Evolutionary conservation across 371 early-diverging fungal genomes (phyloP), one percentile per base, ranked within the genome.

Genomic region (Homolaphlyctis polyrhiza): DNA sequence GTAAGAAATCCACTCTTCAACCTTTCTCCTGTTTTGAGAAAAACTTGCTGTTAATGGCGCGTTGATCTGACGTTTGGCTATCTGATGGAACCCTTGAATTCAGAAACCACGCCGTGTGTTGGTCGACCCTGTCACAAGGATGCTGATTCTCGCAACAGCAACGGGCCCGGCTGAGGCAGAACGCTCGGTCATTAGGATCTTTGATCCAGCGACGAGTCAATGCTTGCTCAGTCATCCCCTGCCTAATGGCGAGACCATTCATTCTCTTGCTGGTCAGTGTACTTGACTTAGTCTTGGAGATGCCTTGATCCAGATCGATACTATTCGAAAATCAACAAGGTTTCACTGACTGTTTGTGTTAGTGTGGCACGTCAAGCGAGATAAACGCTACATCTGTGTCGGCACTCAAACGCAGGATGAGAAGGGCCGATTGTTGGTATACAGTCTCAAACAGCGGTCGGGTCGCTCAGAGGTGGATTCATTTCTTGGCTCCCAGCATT

Each of bases 301-400:
- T 18, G n/a, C n/a, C n/a, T n/a, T n/a, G n/a, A n/a, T n/a, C n/a
- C n/a, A n/a, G n/a, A n/a, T n/a, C n/a, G n/a, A n/a, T n/a, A n/a
- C n/a, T n/a, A n/a, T n/a, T n/a, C n/a, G n/a, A n/a, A n/a, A n/a
- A n/a, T n/a, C n/a, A 45, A 45, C 45, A 45, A 16, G 18, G 16
- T 45, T 45, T 16, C 16, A 45, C 23, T 45, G 45, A 45, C 45
- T 18, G 18, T 27, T 39, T 52, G 14, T 21, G 0, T 11, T 60
- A 70, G 71, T 57, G 3, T 76, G 76, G 76, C 62, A 76, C 45
- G 69, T 76, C 45, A 76, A 76, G 58, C 65, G 64, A 33, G 61
- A 55, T 34, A 72, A 72, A 54, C 58, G 76, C 28, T 76, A 76
- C 57, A 67, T 76, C 27, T 71, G 72, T 50, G 62, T 71, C 25